A percentile compares a stretch with the other conserved stretches of the same genome.
Conservation (phyloP, 2,329 filamentous ascomycete species). For the Neopestalotiopsis clavispora region DNA sequence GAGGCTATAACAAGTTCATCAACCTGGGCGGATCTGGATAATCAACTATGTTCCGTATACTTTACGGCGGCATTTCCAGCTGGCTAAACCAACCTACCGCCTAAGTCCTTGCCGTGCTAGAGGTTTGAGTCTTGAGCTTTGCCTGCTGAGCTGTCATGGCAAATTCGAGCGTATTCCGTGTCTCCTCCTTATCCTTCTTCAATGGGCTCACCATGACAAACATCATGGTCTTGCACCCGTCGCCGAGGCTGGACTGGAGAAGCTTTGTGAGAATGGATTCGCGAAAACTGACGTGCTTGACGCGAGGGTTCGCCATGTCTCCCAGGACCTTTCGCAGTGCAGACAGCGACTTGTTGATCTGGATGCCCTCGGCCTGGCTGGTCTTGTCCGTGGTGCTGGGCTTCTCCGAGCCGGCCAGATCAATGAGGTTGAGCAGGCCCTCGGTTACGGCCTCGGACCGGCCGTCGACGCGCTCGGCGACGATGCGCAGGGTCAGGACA, state of each 20-base stretch:
- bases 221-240: constrained; percentile 98
- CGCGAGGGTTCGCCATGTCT: constrained; percentile 81
- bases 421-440: constrained; percentile 17
- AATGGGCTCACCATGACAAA: constrained; percentile 97
- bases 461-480: background rate
- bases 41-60: too few relatives aligned
- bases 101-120: background rate
- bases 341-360: constrained; percentile 93
- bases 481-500: constrained; percentile 9
- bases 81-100: background rate
- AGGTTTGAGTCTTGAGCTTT: constrained; percentile 3
- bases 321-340: constrained; percentile 95
- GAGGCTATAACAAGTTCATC: too few relatives aligned
- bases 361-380: constrained; percentile 92
- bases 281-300: constrained; percentile 85
- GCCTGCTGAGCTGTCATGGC: constrained; percentile 73
- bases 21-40: too few relatives aligned
- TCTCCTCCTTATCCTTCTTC: constrained; percentile 89
- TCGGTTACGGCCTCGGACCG: background rate
- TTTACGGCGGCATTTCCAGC: too few relatives aligned
- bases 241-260: constrained; percentile 90
- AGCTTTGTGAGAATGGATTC: constrained; percentile 98
- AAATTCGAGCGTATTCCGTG: constrained; percentile 92
- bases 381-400: constrained; percentile 57
- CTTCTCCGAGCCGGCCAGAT: constrained; percentile 17